phyloP scores from a whole-genome alignment of 2,329 filamentous ascomycete genomes.

The Cryphonectria radicalis region DNA sequence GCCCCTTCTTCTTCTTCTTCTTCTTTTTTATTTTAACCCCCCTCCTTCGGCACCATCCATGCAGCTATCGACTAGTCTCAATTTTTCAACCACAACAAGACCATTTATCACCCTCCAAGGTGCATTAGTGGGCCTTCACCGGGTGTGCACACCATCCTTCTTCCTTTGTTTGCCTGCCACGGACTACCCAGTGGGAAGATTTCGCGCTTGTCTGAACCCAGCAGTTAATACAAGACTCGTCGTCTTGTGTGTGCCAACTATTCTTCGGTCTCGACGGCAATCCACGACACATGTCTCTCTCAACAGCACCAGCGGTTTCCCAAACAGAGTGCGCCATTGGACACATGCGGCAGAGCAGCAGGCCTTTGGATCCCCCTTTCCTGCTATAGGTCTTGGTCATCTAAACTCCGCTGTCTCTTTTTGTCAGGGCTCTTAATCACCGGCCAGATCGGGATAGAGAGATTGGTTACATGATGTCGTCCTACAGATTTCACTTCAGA shows the following conservation, averaged over 20 bases:
- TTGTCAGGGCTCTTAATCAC: neutral
- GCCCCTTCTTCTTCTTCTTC: too few relatives aligned
- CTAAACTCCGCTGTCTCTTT: neutral
- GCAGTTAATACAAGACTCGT: constrained; percentile 2
- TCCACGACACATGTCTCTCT: neutral
- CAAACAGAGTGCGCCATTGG: neutral
- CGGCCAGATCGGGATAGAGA: neutral
- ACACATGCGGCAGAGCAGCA: neutral
- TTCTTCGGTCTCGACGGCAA: neutral
- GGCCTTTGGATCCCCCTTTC: neutral
- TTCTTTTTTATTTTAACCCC: neutral
- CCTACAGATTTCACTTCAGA: neutral
- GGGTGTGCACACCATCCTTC: constrained; percentile 21
- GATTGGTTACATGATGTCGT: neutral
- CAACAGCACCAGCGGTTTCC: neutral
- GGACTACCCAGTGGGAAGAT: neutral
- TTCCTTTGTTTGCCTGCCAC: constrained; percentile 12
- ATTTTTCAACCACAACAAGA: constrained; percentile 9
- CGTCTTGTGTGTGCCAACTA: neutral
- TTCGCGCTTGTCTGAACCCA: constrained; percentile 16
- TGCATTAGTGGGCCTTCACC: constrained; percentile 27
- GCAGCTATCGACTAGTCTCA: constrained; percentile 20
- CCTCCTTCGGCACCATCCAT: neutral
- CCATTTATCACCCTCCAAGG: constrained; percentile 17
- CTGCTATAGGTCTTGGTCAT: neutral